Evolutionary conservation across 2,329 filamentous ascomycete species (phyloP).

Genomic region (Peltaster fructicola): DNA sequence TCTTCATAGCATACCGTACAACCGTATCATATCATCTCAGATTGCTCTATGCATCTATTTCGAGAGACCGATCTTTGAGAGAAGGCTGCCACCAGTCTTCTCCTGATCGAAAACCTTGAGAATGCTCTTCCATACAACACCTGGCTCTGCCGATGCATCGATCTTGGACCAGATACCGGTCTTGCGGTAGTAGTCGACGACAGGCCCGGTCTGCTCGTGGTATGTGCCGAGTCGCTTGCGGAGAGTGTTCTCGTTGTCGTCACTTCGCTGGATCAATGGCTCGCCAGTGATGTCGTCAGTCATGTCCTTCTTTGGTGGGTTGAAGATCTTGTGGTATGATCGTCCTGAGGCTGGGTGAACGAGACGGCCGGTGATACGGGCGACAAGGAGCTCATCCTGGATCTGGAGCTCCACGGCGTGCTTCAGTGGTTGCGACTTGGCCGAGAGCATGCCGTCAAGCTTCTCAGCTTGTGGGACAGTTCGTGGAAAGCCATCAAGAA

Average conservation of each 20-base stretch:
- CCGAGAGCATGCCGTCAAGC: constrained; percentile 76
- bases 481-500: constrained; percentile 94
- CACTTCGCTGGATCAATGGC: constrained; percentile 85
- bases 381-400: constrained; percentile 81
- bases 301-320: constrained; percentile 87
- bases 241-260: constrained; percentile 90
- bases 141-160: constrained; percentile 90
- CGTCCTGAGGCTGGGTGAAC: constrained; percentile 92
- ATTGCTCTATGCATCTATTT: constrained; percentile 20
- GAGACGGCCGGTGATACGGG: constrained; percentile 89
- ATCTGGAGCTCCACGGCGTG: constrained; percentile 95
- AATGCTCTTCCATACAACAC: constrained; percentile 87
- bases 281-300: constrained; percentile 94
- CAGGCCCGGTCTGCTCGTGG: constrained; percentile 81
- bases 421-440: constrained; percentile 67
- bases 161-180: constrained; percentile 93
- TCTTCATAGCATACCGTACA: no score
- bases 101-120: constrained; percentile 56
- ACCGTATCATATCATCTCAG: no score
- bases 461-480: constrained; percentile 91
- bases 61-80: constrained; percentile 38
- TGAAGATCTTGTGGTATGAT: constrained; percentile 97
- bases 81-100: constrained; percentile 24
- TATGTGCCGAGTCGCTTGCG: constrained; percentile 91
- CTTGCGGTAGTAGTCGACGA: constrained; percentile 92